phyloP scores from a whole-genome alignment of 2,329 filamentous ascomycete species.

The Xenoacremonium recifei region DNA sequence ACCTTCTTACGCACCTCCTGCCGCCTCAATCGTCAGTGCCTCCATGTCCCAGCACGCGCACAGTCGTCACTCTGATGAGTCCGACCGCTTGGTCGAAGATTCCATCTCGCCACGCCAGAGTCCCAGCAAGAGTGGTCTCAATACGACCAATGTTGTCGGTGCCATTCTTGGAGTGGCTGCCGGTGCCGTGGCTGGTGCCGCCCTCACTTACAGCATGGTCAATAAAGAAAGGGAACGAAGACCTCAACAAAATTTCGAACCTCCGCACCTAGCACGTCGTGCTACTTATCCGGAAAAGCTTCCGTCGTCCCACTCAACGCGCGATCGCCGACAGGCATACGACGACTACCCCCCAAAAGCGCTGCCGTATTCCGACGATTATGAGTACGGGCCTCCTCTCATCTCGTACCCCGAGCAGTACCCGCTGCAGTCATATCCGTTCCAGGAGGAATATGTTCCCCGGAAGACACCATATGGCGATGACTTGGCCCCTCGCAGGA shows the following conservation, averaged over 20 bases:
- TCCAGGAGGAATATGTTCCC: conserved; percentile 17
- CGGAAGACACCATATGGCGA: conserved; percentile 21
- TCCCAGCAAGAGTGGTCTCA: conserved; percentile 41
- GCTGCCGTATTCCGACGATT: conserved; percentile 17
- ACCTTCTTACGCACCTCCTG: conserved; percentile 14
- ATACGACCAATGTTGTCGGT: conserved; percentile 66
- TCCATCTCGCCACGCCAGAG: conserved; percentile 32
- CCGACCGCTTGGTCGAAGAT: conserved; percentile 12
- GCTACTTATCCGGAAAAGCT: conserved; percentile 46
- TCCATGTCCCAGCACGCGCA: conserved; percentile 23
- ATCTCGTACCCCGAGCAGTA: conserved; percentile 22
- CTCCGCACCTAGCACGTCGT: conserved; percentile 39
- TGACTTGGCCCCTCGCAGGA: conserved; percentile 18
- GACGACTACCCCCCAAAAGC: conserved; percentile 19
- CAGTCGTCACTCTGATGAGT: conserved; percentile 14
- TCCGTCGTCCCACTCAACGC: conserved; percentile 23
- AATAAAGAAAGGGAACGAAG: conserved; percentile 41
- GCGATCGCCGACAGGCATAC: conserved; percentile 18
- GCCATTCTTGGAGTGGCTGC: conserved; percentile 78
- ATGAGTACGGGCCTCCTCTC: conserved; percentile 17
- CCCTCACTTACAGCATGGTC: conserved; percentile 69
- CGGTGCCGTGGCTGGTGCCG: conserved; percentile 56
- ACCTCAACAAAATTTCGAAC: conserved; percentile 41
- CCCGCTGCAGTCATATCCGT: conserved; percentile 16
- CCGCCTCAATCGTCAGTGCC: conserved; percentile 20